Base-by-base conservation (phyloP, 257 asterid species). In the Lavandula angustifolia region DNA sequence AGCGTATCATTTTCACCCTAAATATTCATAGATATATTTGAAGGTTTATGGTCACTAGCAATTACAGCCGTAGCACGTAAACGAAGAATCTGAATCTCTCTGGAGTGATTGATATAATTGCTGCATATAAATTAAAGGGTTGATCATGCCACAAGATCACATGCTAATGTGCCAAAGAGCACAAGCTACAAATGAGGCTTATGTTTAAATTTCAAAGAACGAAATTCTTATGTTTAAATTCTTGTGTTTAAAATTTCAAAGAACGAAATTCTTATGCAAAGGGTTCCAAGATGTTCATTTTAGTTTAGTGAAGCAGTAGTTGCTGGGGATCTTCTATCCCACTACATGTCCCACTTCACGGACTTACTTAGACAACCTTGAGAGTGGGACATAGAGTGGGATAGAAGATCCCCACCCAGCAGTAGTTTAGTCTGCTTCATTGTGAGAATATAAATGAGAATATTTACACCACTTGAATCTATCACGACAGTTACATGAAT, bases 381-480 rank as follows among this genome's bases (percentile, higher is more conserved):
- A n/a, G n/a, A n/a, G n/a, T n/a, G n/a, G n/a, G n/a, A n/a, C n/a
- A n/a, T n/a, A n/a, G n/a, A n/a, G n/a, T n/a, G n/a, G n/a, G n/a
- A n/a, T n/a, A n/a, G n/a, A n/a, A n/a, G n/a, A n/a, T n/a, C n/a
- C n/a, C n/a, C n/a, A n/a, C n/a, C n/a, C n/a, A 40, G 33, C 34
- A 27, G 54, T 51, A 22, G 16, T 52, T 52, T 13, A 2, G 62
- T 8, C 51, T 35, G 40, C 37, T 11, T 64, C 16, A 3, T 17
- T 50, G 38, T n/a, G 40, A 37, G 9, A 18, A 64, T 50, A 22
- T 5, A 10, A 51, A 52, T 18, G 9, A 53, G 12, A 52, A 40
- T n/a, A 12, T 51, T 9, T 54, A 35, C 46, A 14, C 43, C 43
- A 6, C 59, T 53, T 42, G 63, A 63, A 52, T 64, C 33, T 40